Evolutionary conservation across 805 yeast genomes (phyloP), one percentile per base, ranked within the genome.

Genomic region (Maudiozyma barnettii): DNA sequence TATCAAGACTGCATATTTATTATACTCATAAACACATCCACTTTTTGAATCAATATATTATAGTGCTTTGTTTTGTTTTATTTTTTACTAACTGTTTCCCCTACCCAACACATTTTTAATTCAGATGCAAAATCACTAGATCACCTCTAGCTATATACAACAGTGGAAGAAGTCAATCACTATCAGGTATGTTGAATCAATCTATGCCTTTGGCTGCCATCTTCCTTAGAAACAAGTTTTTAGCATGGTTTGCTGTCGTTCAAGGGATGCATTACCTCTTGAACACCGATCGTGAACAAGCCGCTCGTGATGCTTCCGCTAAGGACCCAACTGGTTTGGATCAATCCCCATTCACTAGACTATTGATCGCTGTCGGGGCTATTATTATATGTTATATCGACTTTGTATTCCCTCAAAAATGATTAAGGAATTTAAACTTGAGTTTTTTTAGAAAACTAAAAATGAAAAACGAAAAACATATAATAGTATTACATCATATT

Each of bases 191-290:
- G 41, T 44, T 65, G 4, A 61, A 76, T 39, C 84, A 76, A 61
- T 70, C 81, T 16, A 73, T 79, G 66, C 84, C 84, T 30, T 76
- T 79, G 81, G 81, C 81, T 3, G 84, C 84, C 42, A 77, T 79
- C 79, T 79, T 79, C 63, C 70, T 79, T 76, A 75, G 63, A 54
- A 68, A 70, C 54, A 66, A 65, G 51, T 63, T 59, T 45, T 42
- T 64, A 37, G 67, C 61, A 10, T 77, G 84, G 84, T 65, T 79
- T 20, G 64, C 82, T 3, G 57, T 79, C 21, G 69, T 79, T 49
- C 70, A 76, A 50, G 70, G 79, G 4, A 54, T 77, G 22, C 78
- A 65, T 45, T 57, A 52, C 43, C 56, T 50, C 23, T 49, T 64
- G 19, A 64, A 59, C 26, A 55, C 58, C 7, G 57, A 55, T 31